phyloP scores from a whole-genome alignment of 345 rosid genomes.

The Salix koriyanagi region DNA sequence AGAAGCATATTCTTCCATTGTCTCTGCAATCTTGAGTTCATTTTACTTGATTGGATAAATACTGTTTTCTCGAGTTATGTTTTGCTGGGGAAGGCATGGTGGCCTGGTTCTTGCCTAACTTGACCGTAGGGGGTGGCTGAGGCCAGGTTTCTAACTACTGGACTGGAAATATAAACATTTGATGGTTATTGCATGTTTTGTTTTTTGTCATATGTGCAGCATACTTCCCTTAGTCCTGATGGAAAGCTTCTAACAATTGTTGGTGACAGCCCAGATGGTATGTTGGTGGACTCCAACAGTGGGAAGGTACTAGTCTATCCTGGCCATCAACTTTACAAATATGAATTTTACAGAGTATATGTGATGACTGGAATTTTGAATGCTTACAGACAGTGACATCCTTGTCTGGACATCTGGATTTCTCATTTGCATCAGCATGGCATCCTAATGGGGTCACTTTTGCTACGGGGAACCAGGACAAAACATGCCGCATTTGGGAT shows the following conservation, averaged over 20 bases:
- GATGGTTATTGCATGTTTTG: not conserved
- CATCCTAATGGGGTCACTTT: slow-evolving; percentile 51
- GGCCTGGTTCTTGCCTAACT: not conserved
- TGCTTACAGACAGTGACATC: slow-evolving; percentile 36
- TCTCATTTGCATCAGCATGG: slow-evolving; percentile 66
- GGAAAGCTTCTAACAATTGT: slow-evolving; percentile 47
- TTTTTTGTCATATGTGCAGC: slow-evolving; percentile 27
- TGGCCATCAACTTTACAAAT: not conserved
- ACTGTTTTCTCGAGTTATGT: not conserved
- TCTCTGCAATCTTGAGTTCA: not conserved
- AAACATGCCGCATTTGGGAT: slow-evolving; percentile 63
- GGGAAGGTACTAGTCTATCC: slow-evolving; percentile 37
- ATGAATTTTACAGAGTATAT: not conserved
- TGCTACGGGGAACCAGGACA: slow-evolving; percentile 67
- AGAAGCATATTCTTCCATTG: not conserved
- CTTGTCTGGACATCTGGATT: slow-evolving; percentile 51
- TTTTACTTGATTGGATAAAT: not conserved
- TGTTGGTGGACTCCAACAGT: slow-evolving; percentile 45
- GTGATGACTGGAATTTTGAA: slow-evolving; percentile 10
- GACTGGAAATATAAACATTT: not conserved
- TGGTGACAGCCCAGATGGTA: slow-evolving; percentile 47
- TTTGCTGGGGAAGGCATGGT: not conserved
- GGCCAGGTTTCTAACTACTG: not conserved
- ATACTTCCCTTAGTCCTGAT: slow-evolving; percentile 50
- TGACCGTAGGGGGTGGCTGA: not conserved